Evolutionary conservation across 2,329 filamentous ascomycete genomes (phyloP).

Genomic region (Sphaerulina populicola): DNA sequence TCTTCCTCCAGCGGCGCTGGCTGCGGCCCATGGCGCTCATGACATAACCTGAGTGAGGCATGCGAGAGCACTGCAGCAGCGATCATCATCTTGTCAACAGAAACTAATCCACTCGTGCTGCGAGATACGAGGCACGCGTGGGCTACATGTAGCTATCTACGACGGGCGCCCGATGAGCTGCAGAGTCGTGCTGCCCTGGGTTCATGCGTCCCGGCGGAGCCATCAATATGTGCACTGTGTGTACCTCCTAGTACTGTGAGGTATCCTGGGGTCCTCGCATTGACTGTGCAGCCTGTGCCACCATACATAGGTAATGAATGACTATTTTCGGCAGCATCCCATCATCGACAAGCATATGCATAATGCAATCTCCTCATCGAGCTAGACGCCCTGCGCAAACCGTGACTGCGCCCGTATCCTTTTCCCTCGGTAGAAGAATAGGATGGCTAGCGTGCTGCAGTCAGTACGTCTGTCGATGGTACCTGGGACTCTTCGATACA

Average conservation of each 20-base stretch:
- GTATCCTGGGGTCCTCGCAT: slow-evolving; percentile 14
- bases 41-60: not conserved
- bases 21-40: not conserved
- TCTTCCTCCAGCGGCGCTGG: slow-evolving; percentile 7
- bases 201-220: slow-evolving; percentile 11
- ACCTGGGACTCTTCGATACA: slow-evolving; percentile 22
- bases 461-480: slow-evolving; percentile 20
- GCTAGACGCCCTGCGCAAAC: slow-evolving; percentile 36
- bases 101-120: not conserved
- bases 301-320: slow-evolving; percentile 8
- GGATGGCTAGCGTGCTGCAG: slow-evolving; percentile 30
- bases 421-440: slow-evolving; percentile 46
- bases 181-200: slow-evolving; percentile 7
- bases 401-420: slow-evolving; percentile 41
- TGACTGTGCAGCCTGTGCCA: slow-evolving; percentile 8
- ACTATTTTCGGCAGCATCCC: slow-evolving; percentile 13
- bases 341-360: slow-evolving; percentile 13
- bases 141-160: slow-evolving; percentile 6
- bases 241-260: slow-evolving; percentile 4
- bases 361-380: slow-evolving; percentile 24
- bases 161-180: slow-evolving; percentile 6
- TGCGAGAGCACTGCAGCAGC: slow-evolving; percentile 9
- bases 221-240: slow-evolving; percentile 2
- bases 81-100: slow-evolving; percentile 5
- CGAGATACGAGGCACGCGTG: slow-evolving; percentile 13